Base-by-base conservation (phyloP, 352 stramenopile species). In the Thalassiosira livingstoniorum region DNA sequence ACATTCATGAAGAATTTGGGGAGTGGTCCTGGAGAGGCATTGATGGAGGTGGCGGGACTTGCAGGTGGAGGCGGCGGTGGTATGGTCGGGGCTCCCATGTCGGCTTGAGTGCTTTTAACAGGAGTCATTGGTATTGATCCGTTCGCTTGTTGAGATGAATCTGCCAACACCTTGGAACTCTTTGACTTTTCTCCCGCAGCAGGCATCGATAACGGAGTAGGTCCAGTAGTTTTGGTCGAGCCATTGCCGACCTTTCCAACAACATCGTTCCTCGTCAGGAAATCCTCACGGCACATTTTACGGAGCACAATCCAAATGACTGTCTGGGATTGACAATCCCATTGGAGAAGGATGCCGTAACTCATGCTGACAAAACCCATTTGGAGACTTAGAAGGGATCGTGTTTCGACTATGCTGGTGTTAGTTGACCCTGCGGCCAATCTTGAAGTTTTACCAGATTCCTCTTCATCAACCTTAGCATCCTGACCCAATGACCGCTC, bases 201-300 rank as follows among this genome's bases (percentile, higher is more conserved):
- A n/a, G n/a, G n/a, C n/a, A n/a, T n/a, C n/a, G n/a, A n/a, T n/a
- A n/a, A n/a, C n/a, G n/a, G n/a, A n/a, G n/a, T n/a, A n/a, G n/a
- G n/a, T n/a, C n/a, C n/a, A n/a, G n/a, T n/a, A n/a, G n/a, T n/a
- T n/a, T n/a, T n/a, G n/a, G n/a, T n/a, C 10, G 11, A 15, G 23
- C 29, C 61, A 2, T 18, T 4, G 39, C 43, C 61, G 57, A 25
- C 58, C 1, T 25, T 11, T 31, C 15, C 63, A 53, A 45, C 43
- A 37, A 64, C 61, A 10, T 55, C 47, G 53, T 37, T 55, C 27
- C 51, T 34, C 37, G 34, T 62, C 37, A 85, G 90, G 65, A 94
- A 94, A 57, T 87, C 87, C 70, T 92, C 83, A 51, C 87, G 53
- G 63, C 90, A 94, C 87, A 94, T 92, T 66, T 94, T 94, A 37